phyloP scores from a whole-genome alignment of 2,329 filamentous ascomycete species.

The Aspergillus sp. region DNA sequence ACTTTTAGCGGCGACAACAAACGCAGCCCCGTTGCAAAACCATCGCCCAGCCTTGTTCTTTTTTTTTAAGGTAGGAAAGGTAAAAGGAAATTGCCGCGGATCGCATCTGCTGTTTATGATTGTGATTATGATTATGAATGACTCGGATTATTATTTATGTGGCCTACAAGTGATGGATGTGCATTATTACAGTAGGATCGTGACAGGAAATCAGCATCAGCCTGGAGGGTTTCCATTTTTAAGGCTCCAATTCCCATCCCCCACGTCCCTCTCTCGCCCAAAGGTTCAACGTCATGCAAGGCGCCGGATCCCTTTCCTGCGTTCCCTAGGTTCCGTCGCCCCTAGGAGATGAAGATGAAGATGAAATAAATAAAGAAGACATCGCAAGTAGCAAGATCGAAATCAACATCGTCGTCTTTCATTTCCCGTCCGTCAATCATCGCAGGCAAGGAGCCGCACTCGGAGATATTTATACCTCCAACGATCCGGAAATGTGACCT shows the following conservation, averaged over 20 bases:
- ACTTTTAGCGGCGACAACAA: conserved; percentile 11
- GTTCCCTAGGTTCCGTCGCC: background rate
- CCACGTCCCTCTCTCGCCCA: background rate
- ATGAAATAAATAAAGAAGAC: background rate
- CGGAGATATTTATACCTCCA: background rate
- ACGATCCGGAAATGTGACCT: background rate
- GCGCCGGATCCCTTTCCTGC: background rate
- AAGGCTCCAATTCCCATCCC: background rate
- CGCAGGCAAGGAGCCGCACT: background rate
- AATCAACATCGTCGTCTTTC: no score
- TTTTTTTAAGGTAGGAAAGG: background rate
- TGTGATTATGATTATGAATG: no score
- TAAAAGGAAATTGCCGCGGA: no score
- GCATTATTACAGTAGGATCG: background rate
- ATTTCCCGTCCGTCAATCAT: no score
- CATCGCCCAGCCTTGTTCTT: conserved; percentile 4
- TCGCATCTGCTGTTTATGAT: no score
- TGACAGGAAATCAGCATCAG: background rate
- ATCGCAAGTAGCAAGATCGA: no score
- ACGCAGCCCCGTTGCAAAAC: conserved; percentile 7
- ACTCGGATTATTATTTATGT: no score
- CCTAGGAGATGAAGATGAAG: no score
- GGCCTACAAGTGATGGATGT: background rate
- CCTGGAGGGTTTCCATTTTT: no score
- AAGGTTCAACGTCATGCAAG: background rate